Evolutionary conservation across 805 yeast species (phyloP).

Genomic region (Spathaspora hagerdaliae): DNA sequence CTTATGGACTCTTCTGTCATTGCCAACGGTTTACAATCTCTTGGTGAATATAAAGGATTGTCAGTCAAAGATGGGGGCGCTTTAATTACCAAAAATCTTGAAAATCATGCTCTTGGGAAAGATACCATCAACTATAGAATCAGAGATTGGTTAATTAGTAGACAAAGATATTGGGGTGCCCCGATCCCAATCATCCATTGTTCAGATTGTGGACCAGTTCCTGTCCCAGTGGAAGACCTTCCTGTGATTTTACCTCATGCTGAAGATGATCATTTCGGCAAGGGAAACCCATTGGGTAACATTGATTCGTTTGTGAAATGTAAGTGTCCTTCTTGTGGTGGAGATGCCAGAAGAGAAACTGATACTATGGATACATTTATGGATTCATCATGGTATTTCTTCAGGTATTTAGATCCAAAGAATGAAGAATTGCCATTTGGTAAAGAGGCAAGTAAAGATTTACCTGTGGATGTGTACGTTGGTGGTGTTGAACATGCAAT

Average conservation of each 20-base stretch:
- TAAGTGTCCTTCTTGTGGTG: constrained; percentile 78
- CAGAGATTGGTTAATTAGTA: constrained; percentile 91
- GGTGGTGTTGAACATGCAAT: constrained; percentile 99
- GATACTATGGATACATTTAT: constrained; percentile 99
- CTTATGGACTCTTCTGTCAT: constrained; percentile 24
- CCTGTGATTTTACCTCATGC: constrained; percentile 78
- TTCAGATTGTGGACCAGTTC: constrained; percentile 77
- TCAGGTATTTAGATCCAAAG: constrained; percentile 75
- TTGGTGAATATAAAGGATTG: constrained; percentile 48
- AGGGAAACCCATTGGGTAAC: constrained; percentile 61
- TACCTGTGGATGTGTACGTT: constrained; percentile 88
- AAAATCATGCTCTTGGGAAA: constrained; percentile 38
- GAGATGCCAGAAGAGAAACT: constrained; percentile 67
- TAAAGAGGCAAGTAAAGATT: constrained; percentile 23
- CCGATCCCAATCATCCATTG: constrained; percentile 96
- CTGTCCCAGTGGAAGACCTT: constrained; percentile 83
- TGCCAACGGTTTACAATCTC: constrained; percentile 18
- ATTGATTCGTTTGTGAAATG: constrained; percentile 67
- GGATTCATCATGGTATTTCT: constrained; percentile 96
- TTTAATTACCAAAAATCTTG: constrained; percentile 42
- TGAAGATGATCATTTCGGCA: constrained; percentile 50
- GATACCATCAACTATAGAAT: constrained; percentile 54
- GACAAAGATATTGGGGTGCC: constrained; percentile 98
- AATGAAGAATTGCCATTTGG: constrained; percentile 56
- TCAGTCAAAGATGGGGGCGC: constrained; percentile 47